phyloP scores from a whole-genome alignment of 2,329 filamentous ascomycete species.

The Ophiostoma quercus region DNA sequence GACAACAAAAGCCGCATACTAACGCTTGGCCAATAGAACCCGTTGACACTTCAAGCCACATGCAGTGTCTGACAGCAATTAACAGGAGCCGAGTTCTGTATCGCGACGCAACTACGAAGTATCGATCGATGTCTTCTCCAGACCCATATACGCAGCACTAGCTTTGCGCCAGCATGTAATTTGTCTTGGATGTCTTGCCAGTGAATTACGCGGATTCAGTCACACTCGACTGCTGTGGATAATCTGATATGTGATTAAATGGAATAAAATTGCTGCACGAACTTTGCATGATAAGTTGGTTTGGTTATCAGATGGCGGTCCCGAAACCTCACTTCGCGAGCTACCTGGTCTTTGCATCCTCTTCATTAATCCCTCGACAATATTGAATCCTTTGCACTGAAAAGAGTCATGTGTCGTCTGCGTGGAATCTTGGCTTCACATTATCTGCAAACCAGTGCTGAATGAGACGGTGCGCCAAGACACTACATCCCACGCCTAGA shows the following conservation, averaged over 20 bases:
- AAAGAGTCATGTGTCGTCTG: neutral
- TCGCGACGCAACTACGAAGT: no score
- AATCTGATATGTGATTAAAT: neutral
- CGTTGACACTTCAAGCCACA: neutral
- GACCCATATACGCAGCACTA: neutral
- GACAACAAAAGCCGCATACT: neutral
- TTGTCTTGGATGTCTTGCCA: neutral
- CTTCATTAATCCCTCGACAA: neutral
- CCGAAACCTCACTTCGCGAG: neutral
- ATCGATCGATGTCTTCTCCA: no score
- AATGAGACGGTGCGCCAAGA: neutral
- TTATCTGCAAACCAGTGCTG: neutral
- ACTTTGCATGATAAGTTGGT: neutral
- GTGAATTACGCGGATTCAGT: neutral
- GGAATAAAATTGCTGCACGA: neutral
- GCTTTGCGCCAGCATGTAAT: no score
- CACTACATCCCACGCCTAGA: neutral
- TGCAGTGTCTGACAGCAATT: neutral
- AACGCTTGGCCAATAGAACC: neutral
- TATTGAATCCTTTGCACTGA: neutral
- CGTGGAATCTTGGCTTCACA: neutral
- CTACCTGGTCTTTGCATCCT: neutral
- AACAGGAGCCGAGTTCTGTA: no score
- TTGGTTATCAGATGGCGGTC: neutral
- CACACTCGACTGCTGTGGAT: neutral